Conservation (phyloP, 495 filamentous ascomycete genomes). For the Jackrogersella minutella region DNA sequence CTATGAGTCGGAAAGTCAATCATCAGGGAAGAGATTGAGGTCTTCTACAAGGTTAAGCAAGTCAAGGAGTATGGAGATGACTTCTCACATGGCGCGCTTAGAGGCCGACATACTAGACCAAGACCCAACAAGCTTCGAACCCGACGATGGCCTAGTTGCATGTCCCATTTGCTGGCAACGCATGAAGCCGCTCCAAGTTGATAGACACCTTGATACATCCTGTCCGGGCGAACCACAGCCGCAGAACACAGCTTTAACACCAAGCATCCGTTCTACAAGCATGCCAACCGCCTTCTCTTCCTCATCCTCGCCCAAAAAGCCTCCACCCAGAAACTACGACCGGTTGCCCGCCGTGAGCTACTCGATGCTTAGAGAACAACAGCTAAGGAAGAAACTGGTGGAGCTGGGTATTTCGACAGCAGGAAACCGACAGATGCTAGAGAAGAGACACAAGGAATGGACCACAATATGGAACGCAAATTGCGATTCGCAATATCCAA, state of each 20-base stretch:
- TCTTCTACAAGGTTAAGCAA: conserved; percentile 55
- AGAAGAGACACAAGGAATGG: conserved; percentile 90
- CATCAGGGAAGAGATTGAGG: conserved; percentile 55
- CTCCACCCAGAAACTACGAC: conserved; percentile 42
- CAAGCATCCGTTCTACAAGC: conserved; percentile 38
- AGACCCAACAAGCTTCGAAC: conserved; percentile 45
- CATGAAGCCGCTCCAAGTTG: conserved; percentile 80
- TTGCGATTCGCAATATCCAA: conserved; percentile 79
- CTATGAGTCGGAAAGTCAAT: conserved; percentile 25
- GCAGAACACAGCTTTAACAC: conserved; percentile 25
- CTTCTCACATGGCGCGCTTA: conserved; percentile 46
- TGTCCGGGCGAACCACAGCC: conserved; percentile 52
- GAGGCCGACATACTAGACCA: conserved; percentile 45
- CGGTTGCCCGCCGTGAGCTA: conserved; percentile 83
- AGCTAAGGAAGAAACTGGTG: conserved; percentile 78
- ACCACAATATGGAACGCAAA: conserved; percentile 96
- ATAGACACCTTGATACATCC: conserved; percentile 77
- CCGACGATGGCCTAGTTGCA: conserved; percentile 76
- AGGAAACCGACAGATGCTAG: conserved; percentile 71
- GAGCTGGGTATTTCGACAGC: conserved; percentile 81
- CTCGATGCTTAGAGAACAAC: conserved; percentile 76
- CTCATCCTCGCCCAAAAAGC: conserved; percentile 16
- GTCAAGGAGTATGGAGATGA: conserved; percentile 46
- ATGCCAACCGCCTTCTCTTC: conserved; percentile 29
- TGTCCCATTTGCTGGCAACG: conserved; percentile 82